A percentile compares a stretch with the other conserved stretches of the same genome.
These are phyloP conservation scores for Rhizomucor miehei DNA, from an alignment of 371 early-diverging fungal genomes.

Conservation along the genomic window DNA sequence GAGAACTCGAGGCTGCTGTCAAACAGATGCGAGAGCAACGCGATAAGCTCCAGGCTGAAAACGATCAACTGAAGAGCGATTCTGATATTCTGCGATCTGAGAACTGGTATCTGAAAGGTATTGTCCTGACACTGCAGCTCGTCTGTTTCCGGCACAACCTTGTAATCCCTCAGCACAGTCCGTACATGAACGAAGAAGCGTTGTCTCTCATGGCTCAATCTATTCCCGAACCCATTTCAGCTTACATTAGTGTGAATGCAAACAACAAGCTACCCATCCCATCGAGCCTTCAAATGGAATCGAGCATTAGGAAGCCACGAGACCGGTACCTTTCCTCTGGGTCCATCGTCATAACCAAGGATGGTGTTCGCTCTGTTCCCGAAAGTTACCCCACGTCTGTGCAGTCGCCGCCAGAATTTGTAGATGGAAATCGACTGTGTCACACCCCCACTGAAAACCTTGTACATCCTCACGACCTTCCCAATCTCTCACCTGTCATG, in stretches of 20 bases:
- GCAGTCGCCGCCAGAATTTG: constrained; percentile 7
- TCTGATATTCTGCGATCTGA: constrained; percentile 59
- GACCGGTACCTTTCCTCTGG: constrained; percentile 29
- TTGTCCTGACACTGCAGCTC: constrained; percentile 52
- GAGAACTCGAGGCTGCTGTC: constrained; percentile 63
- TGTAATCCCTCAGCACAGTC: constrained; percentile 41
- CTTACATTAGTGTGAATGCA: constrained; percentile 41
- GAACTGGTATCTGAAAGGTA: constrained; percentile 60
- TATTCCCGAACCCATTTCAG: constrained; percentile 34
- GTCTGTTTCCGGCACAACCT: constrained; percentile 45
- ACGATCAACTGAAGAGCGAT: constrained; percentile 46
- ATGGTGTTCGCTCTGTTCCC: constrained; percentile 19
- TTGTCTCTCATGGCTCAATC: constrained; percentile 32
- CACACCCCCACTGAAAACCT: constrained; percentile 14
- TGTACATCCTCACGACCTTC: constrained; percentile 21
- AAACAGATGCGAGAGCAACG: constrained; percentile 60
- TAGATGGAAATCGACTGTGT: neutral
- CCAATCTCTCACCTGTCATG: neutral
- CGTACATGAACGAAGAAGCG: constrained; percentile 36
- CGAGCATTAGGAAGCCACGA: constrained; percentile 11
- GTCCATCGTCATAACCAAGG: constrained; percentile 31
- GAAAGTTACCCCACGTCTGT: neutral
- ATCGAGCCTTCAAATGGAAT: constrained; percentile 12
- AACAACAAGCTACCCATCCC: constrained; percentile 37
- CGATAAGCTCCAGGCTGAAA: constrained; percentile 45